Conservation (phyloP, 305 asterid species). For the Galium porrigens region DNA sequence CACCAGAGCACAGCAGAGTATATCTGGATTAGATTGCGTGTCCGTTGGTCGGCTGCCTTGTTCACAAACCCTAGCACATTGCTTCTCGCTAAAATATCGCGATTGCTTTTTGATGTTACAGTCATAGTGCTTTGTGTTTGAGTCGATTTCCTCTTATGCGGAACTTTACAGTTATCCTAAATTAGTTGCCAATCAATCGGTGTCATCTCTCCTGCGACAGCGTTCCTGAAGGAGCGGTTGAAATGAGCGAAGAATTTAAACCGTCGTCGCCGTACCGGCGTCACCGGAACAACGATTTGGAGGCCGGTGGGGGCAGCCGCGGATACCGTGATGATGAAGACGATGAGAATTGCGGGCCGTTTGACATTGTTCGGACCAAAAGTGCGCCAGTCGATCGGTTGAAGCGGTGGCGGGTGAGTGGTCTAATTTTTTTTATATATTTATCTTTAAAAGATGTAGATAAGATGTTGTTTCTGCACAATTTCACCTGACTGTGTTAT, state of each 20-base stretch:
- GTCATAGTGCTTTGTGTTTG: background rate
- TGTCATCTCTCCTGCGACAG: constrained; percentile 72
- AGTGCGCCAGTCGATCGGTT: constrained; percentile 61
- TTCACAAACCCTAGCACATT: constrained; percentile 8
- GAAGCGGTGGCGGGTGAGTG: constrained; percentile 76
- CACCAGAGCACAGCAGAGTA: too few species aligned
- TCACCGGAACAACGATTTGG: constrained; percentile 40
- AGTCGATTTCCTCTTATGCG: constrained; percentile 1
- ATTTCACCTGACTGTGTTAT: background rate
- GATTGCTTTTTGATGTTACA: background rate
- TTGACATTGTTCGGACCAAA: constrained; percentile 61
- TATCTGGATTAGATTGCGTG: background rate
- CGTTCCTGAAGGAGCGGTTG: constrained; percentile 15
- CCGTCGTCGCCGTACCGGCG: constrained; percentile 45
- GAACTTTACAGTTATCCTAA: background rate
- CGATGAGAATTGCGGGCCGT: constrained; percentile 37
- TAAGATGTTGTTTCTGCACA: background rate
- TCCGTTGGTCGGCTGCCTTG: constrained; percentile 11
- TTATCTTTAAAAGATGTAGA: background rate
- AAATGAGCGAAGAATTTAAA: constrained; percentile 22
- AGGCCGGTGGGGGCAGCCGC: constrained; percentile 30
- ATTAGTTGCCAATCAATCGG: constrained; percentile 15
- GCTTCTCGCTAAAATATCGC: background rate
- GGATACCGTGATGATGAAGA: constrained; percentile 30
- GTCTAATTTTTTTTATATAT: background rate